These are phyloP conservation scores for Atalantia buxifolia DNA, from an alignment of 345 rosid species.

Conservation along the genomic window DNA sequence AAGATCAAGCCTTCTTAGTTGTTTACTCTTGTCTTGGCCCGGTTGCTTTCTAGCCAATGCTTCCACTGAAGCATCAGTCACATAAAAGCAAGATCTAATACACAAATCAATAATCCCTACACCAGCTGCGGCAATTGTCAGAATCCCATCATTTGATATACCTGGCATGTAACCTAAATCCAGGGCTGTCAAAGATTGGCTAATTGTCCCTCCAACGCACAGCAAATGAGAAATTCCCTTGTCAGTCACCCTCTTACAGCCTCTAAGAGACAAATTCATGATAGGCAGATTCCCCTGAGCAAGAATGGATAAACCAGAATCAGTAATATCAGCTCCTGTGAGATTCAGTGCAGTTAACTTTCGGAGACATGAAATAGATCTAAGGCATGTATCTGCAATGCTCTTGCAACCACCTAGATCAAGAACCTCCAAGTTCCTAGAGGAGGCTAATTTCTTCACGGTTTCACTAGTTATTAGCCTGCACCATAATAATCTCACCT, in stretches of 20 bases:
- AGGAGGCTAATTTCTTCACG: constrained; percentile 51
- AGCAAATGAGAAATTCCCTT: constrained; percentile 52
- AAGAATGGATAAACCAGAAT: constrained; percentile 45
- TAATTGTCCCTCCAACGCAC: constrained; percentile 39
- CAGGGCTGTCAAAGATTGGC: constrained; percentile 43
- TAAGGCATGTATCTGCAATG: constrained; percentile 53
- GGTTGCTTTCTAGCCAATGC: constrained; percentile 40
- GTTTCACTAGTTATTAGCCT: constrained; percentile 65
- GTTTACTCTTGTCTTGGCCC: constrained; percentile 30
- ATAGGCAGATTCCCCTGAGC: constrained; percentile 48
- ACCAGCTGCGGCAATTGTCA: constrained; percentile 32
- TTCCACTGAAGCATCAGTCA: constrained; percentile 51
- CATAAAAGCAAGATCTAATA: constrained; percentile 46
- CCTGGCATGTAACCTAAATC: constrained; percentile 68
- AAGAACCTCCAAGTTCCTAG: constrained; percentile 52
- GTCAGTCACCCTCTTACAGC: constrained; percentile 68
- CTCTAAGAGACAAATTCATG: constrained; percentile 46
- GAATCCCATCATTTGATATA: constrained; percentile 48
- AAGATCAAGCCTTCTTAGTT: constrained; percentile 51
- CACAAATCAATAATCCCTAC: constrained; percentile 50
- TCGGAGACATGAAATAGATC: constrained; percentile 37
- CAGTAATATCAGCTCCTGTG: constrained; percentile 64
- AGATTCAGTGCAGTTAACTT: constrained; percentile 50
- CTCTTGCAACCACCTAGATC: constrained; percentile 67
- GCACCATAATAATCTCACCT: constrained; percentile 54